Evolutionary conservation across 2,329 filamentous ascomycete genomes (phyloP), one percentile per base, ranked within the genome.

Genomic region (Pyrenophora seminiperda): DNA sequence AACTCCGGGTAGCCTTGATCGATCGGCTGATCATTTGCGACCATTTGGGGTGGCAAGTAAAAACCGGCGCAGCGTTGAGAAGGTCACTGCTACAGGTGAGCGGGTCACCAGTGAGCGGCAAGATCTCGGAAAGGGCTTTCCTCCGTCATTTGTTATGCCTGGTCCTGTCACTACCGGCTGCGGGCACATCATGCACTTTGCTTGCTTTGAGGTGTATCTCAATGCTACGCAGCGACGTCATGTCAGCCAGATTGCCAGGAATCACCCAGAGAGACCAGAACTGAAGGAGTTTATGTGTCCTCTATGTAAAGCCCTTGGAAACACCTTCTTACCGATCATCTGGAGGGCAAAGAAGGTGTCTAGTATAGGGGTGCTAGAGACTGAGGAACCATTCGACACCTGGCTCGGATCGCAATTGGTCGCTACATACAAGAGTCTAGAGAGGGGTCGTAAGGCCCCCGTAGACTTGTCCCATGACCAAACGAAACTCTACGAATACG

Each of bases 161-260:
- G 94, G 92, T 0, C 89, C 93, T 0, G 88, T 97, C 1, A 90
- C 92, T 9, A 90, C 89, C 29, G 91, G 93, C 7, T 99, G 94
- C 73, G 94, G 94, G 2, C 94, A 99, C 72, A 95, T 99, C 66
- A 99, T 99, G 94, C 94, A 99, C 72, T 97, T 90, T 71, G 86
- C 84, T 61, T 99, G 94, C 75, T 99, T 99, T 68, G 91, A 97
- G 65, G 84, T 89, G 32, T 99, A 97, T 67, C 88, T 90, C 58
- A 84, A 89, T 37, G 91, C 93, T 3, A 96, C 91, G 0, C 81
- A 87, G 44, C 83, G 92, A 53, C 84, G 94, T 31, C 95, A 99
- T 68, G 84, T 83, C 15, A 90, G 94, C 64, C 94, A 99, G 71
- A 96, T 99, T 71, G 92, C 94, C 6, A 84, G 94, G 11, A 90